Evolutionary conservation across 169 alveolate genomes (phyloP).

Genomic region (Plasmodium inui): DNA sequence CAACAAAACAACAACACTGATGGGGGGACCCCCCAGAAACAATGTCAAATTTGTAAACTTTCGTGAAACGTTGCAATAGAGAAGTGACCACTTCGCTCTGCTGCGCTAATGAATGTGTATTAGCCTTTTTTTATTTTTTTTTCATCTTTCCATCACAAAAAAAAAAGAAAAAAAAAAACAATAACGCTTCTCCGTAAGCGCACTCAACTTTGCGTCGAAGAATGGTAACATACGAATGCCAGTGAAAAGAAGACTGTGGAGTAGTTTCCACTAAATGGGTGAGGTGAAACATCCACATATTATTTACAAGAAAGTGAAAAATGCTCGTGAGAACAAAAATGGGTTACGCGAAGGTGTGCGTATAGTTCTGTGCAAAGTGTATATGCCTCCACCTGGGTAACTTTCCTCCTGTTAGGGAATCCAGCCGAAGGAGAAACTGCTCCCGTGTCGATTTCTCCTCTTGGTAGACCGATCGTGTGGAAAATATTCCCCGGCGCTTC

Average conservation of each 20-base stretch:
- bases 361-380: background rate
- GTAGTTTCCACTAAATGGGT: background rate
- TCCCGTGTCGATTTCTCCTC: background rate
- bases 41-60: background rate
- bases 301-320: background rate
- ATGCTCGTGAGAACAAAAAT: background rate
- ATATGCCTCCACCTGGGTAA: background rate
- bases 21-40: background rate
- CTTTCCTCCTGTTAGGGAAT: background rate
- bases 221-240: background rate
- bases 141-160: background rate
- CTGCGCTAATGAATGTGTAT: background rate
- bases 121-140: background rate
- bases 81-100: background rate
- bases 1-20: background rate
- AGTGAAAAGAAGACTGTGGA: background rate
- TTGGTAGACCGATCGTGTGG: background rate
- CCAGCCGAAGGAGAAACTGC: background rate
- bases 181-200: background rate
- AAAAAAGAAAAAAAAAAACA: background rate
- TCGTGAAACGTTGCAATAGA: background rate
- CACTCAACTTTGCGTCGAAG: background rate
- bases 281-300: background rate
- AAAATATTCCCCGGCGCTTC: background rate
- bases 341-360: background rate